Percentiles rank a stretch among this genome's conserved stretches.
phyloP scores from a whole-genome alignment of 257 asterid species.

The Mitragyna speciosa region DNA sequence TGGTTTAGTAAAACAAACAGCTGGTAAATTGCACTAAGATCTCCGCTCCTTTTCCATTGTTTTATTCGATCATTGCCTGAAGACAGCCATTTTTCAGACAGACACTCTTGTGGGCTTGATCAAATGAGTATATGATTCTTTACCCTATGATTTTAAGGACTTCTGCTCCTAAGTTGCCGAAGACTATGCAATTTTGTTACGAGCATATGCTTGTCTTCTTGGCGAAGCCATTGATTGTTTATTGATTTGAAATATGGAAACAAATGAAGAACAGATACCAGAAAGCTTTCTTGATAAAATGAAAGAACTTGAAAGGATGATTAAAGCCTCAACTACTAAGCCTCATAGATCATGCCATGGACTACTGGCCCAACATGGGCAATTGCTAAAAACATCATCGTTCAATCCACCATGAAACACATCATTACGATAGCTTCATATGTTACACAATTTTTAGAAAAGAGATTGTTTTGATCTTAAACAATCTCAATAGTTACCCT shows the following conservation, averaged over 20 bases:
- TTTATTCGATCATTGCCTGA: conserved; percentile 46
- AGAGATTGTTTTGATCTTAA: conserved; percentile 45
- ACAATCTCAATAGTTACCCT: conserved; percentile 53
- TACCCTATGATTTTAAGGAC: conserved; percentile 52
- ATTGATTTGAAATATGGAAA: background rate
- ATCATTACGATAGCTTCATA: conserved; percentile 48
- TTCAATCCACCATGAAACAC: conserved; percentile 51
- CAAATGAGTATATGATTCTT: conserved; percentile 41
- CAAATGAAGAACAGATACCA: background rate
- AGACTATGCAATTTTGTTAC: conserved; percentile 50
- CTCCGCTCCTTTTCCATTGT: conserved; percentile 64
- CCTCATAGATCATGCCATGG: conserved; percentile 54
- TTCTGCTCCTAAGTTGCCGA: conserved; percentile 43
- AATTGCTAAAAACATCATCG: conserved; percentile 43
- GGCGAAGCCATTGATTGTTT: conserved; percentile 52
- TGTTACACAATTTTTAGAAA: conserved; percentile 42
- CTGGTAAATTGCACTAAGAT: conserved; percentile 72
- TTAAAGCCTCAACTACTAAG: conserved; percentile 57
- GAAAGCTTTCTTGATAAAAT: conserved; percentile 13
- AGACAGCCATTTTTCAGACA: conserved; percentile 32
- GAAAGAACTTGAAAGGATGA: conserved; percentile 31
- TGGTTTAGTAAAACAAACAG: conserved; percentile 48
- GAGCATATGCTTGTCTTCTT: conserved; percentile 60
- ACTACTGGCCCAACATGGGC: conserved; percentile 57
- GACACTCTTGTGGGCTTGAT: conserved; percentile 49